Percentiles rank a stretch among this genome's conserved stretches.
These are phyloP conservation scores for Microdochium nivale DNA, from an alignment of 2,329 filamentous ascomycete genomes.

Conservation along the genomic window DNA sequence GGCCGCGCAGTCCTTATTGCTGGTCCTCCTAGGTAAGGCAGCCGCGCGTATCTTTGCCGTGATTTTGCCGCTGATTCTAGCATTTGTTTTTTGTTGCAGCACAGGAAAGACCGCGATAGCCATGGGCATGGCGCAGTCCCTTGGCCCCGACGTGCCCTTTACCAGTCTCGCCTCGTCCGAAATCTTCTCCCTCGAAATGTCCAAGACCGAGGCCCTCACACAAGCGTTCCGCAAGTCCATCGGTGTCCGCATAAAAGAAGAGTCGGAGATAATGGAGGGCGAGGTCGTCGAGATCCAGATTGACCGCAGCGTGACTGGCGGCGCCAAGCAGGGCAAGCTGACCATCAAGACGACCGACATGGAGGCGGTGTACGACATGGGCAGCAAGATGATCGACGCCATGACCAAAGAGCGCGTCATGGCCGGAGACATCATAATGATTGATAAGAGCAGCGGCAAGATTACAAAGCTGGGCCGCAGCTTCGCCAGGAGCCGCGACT, in stretches of 20 bases:
- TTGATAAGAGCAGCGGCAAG: slow-evolving; percentile 96
- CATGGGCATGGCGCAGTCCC: slow-evolving; percentile 96
- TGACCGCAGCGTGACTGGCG: slow-evolving; percentile 90
- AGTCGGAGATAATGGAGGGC: slow-evolving; percentile 98
- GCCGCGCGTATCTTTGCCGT: neutral
- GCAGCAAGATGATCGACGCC: slow-evolving; percentile 98
- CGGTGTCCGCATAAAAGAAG: slow-evolving; percentile 95
- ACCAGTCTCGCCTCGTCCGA: slow-evolving; percentile 93
- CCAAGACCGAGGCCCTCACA: slow-evolving; percentile 94
- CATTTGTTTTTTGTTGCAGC: slow-evolving; percentile 33
- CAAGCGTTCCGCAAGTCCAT: slow-evolving; percentile 99
- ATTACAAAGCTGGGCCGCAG: slow-evolving; percentile 95
- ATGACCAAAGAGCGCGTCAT: slow-evolving; percentile 99
- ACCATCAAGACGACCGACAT: slow-evolving; percentile 99
- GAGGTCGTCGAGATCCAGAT: slow-evolving; percentile 99
- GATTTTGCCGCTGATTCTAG: slow-evolving; percentile 5
- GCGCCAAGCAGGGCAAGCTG: slow-evolving; percentile 96
- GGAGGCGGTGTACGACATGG: slow-evolving; percentile 99
- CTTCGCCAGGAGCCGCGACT: slow-evolving; percentile 90
- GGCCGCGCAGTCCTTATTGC: slow-evolving; percentile 91
- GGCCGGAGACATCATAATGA: slow-evolving; percentile 96
- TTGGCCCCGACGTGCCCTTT: slow-evolving; percentile 91
- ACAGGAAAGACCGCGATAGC: slow-evolving; percentile 98
- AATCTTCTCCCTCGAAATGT: slow-evolving; percentile 99
- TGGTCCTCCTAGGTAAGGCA: slow-evolving; percentile 68